These are phyloP conservation scores for Candida gigantensis DNA, from an alignment of 1,139 yeast genomes.

Conservation along the genomic window DNA sequence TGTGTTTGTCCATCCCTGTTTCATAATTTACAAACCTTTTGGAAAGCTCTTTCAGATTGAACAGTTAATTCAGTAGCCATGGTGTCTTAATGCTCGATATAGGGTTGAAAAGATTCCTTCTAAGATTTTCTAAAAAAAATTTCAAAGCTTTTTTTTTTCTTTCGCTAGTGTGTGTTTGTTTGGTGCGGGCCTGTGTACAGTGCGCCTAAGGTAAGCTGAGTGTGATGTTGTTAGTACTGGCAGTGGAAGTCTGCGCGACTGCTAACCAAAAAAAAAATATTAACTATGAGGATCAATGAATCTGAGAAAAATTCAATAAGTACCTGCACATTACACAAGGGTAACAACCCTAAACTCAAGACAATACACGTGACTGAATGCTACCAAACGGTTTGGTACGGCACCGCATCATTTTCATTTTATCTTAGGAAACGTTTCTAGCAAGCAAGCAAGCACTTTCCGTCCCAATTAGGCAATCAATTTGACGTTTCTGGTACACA, in stretches of 20 bases:
- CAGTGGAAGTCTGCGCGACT: no score
- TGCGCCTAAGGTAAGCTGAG: no score
- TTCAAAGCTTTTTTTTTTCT: background rate
- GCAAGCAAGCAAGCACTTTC: background rate
- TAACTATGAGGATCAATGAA: no score
- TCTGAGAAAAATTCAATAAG: no score
- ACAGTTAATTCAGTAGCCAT: conserved; percentile 99
- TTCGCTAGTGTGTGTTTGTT: background rate
- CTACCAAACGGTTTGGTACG: no score
- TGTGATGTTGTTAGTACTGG: no score
- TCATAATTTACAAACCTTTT: conserved; percentile 87
- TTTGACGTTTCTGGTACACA: no score
- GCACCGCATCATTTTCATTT: no score
- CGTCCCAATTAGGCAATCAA: no score
- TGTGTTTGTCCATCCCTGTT: background rate
- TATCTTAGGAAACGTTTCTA: background rate
- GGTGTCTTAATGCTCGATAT: conserved; percentile 30
- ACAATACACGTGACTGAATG: conserved; percentile 4
- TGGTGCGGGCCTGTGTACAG: no score
- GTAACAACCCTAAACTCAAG: conserved; percentile 3
- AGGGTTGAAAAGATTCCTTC: conserved; percentile 3
- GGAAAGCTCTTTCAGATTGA: conserved; percentile 99
- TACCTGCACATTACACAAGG: no score
- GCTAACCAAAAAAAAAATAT: no score
- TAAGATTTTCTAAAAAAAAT: conserved; percentile 5